Base-by-base conservation (phyloP, 371 early-diverging fungal genomes). In the Syncephalastrum racemosum region DNA sequence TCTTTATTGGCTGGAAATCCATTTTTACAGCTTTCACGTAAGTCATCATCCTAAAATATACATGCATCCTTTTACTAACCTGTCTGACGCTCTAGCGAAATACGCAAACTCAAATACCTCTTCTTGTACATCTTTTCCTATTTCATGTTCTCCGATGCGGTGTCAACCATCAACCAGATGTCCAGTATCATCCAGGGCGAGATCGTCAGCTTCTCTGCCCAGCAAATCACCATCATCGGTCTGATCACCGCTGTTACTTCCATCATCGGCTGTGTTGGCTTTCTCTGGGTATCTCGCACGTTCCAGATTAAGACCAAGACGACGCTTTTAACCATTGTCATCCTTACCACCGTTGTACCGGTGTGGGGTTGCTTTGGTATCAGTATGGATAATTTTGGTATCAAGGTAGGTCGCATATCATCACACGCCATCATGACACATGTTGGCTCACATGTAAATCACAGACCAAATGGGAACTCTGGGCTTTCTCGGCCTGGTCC, bases 141-240 rank as follows among this genome's bases (percentile, higher is more conserved):
- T 63, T 82, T 84, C 49, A 70, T 84, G 63, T 80, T 84, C 46
- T 75, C 82, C 27, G 84, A 84, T 57, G 84, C 79, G 14, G 77
- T 78, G 39, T 81, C 82, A 10, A 82, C 84, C 4, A 77, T 74
- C 12, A 75, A 64, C 46, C 70, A 69, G 47, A 75, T 79, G 68
- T 56, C 66, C 58, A 53, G 58, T 56, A 64, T 74, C 52, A 50
- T 78, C n/a, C 76, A 76, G 45, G 71, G 64, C 50, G 65, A 72
- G 59, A 68, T 80, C 60, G 58, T 66, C 45, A 56, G 64, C 46
- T 70, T 80, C 56, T 68, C 63, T 15, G 67, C 71, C 14, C 62
- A 65, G 19, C 73, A 72, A 31, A 46, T 68, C 18, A 79, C 79
- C 5, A 63, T 79, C 27, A 63, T 70, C 15, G 67, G 68, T n/a